A percentile compares a stretch with the other conserved stretches of the same genome.
Evolutionary conservation across 305 asterid genomes (phyloP).

Genomic region (Fraxinus dipetala): DNA sequence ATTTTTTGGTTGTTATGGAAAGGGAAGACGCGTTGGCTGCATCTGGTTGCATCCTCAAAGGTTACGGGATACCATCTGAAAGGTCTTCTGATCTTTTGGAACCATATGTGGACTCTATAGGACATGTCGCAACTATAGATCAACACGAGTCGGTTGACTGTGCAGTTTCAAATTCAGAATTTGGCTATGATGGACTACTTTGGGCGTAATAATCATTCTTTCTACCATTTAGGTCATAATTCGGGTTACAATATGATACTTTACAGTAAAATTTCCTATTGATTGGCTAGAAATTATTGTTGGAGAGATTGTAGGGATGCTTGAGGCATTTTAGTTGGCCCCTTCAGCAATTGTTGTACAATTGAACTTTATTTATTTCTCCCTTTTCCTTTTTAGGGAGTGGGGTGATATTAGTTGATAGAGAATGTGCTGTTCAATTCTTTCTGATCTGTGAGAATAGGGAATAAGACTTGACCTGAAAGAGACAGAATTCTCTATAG

Average conservation of each 20-base stretch:
- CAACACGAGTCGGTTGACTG: conserved; percentile 57
- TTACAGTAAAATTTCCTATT: neutral
- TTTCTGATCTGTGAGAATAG: neutral
- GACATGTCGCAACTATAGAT: conserved; percentile 29
- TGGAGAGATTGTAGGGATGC: neutral
- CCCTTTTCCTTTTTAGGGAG: neutral
- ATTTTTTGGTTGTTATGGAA: conserved; percentile 75
- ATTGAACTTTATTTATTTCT: neutral
- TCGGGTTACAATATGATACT: conserved; percentile 1
- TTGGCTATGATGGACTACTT: conserved; percentile 74
- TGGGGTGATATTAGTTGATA: neutral
- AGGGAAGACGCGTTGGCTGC: conserved; percentile 72
- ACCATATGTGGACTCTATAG: conserved; percentile 51
- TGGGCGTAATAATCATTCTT: conserved; percentile 47
- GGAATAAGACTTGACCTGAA: neutral
- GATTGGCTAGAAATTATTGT: conserved; percentile 3
- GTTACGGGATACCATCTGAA: conserved; percentile 83
- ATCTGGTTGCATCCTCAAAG: conserved; percentile 69
- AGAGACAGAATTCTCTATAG: neutral
- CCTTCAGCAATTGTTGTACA: neutral
- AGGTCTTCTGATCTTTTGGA: conserved; percentile 71
- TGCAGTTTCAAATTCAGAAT: conserved; percentile 63
- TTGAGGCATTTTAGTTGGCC: neutral
- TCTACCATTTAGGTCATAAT: neutral
- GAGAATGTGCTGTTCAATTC: neutral